Evolutionary conservation across 768 basidiomycete species (phyloP), one percentile per base, ranked within the genome.

Genomic region (Rubroboletus pulcherrimus): DNA sequence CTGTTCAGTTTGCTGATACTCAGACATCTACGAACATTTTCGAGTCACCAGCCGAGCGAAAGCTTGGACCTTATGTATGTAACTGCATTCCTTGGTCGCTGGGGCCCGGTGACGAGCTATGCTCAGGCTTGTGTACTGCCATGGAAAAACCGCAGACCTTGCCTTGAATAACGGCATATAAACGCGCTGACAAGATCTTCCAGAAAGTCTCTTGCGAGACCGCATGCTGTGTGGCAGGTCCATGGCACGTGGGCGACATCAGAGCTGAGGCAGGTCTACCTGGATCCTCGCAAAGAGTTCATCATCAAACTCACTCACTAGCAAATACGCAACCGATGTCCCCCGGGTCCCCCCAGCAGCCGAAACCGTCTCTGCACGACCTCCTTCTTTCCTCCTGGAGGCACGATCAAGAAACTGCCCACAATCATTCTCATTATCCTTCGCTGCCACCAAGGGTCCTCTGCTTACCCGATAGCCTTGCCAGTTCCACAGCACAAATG

Each of bases 341-440:
- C 21, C 21, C 21, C 21, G 21, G 21, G 53, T 5, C 19, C 7
- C 1, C 37, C 4, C 29, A 54, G 31, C 15, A 51, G 7, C 7
- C 17, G 8, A 26, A n/a, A 30, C 6, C 33, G 15, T 34, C 51
- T 24, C 19, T 54, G 12, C 51, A 35, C 4, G 43, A 54, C n/a
- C 37, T 33, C 29, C 55, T 56, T 34, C 21, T 54, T 26, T 21
- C 49, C 8, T 31, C 55, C 14, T 56, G 52, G 55, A 54, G 31
- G 31, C 51, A 40, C 21, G 55, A 56, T 40, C 51, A 33, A 31
- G 55, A 45, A 11, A 24, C 33, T 11, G 8, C n/a, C 8, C n/a
- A 19, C 39, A 34, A 31, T 48, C 17, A 31, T 37, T 17, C 30
- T 17, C 39, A 29, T 8, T 24, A 55, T 55, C 45, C 39, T 14